A percentile compares a stretch with the other conserved stretches of the same genome.
Evolutionary conservation across 2,329 filamentous ascomycete genomes (phyloP).

Genomic region (Whalleya microplaca): DNA sequence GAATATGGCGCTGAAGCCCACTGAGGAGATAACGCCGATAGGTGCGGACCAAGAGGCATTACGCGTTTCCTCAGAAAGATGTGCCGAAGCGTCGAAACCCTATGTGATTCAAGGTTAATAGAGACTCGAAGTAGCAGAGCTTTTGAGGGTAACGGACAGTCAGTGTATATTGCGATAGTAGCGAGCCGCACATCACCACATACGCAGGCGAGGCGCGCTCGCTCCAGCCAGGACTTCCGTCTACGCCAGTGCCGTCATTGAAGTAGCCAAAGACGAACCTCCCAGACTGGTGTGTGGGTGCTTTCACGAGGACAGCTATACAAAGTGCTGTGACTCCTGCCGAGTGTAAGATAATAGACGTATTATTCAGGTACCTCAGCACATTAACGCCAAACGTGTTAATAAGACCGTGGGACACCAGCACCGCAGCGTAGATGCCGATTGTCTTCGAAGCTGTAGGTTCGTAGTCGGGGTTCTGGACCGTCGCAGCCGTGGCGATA

Average conservation of each 20-base stretch:
- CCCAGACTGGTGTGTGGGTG: constrained; percentile 58
- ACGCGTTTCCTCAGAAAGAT: constrained; percentile 60
- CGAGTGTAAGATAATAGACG: constrained; percentile 47
- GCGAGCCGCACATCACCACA: constrained; percentile 63
- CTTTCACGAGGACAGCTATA: constrained; percentile 62
- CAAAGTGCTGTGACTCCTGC: neutral
- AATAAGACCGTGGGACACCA: constrained; percentile 64
- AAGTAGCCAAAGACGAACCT: constrained; percentile 70
- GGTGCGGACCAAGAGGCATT: constrained; percentile 61
- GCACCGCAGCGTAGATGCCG: constrained; percentile 73
- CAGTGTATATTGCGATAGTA: neutral
- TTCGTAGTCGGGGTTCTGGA: constrained; percentile 71
- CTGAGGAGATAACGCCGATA: constrained; percentile 59
- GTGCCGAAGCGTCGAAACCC: constrained; percentile 59
- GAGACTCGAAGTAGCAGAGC: neutral
- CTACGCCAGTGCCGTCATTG: constrained; percentile 64
- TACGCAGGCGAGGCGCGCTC: constrained; percentile 69
- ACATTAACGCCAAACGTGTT: constrained; percentile 64
- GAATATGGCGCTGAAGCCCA: constrained; percentile 61
- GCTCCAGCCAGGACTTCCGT: constrained; percentile 68
- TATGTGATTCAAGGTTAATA: neutral
- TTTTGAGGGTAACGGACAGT: neutral
- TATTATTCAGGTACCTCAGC: constrained; percentile 53
- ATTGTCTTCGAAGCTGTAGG: constrained; percentile 72
- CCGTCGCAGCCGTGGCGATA: constrained; percentile 67